Evolutionary conservation across 2,329 filamentous ascomycete species (phyloP).

Genomic region (Camptophora hylomeconis): DNA sequence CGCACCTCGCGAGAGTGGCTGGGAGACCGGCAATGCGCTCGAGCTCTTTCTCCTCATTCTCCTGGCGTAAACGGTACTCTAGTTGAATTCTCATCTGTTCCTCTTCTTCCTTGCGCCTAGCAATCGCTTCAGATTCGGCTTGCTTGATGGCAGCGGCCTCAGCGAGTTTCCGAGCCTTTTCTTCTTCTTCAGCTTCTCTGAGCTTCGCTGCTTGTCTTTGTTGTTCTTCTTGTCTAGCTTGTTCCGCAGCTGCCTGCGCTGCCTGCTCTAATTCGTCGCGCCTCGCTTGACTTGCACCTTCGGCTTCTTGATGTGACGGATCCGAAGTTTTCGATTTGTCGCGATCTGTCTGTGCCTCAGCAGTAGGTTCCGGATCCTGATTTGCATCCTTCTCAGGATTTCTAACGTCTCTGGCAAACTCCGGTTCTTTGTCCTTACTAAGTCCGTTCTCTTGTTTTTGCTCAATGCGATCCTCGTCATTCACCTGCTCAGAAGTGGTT

Average conservation of each 20-base stretch:
- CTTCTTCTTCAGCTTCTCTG: constrained; percentile 27
- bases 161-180: constrained; percentile 13
- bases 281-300: constrained; percentile 7
- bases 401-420: too few relatives aligned
- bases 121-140: constrained; percentile 27
- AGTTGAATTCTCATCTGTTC: constrained; percentile 22
- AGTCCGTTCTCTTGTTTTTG: too few relatives aligned
- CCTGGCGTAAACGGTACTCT: constrained; percentile 26
- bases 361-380: constrained; percentile 4
- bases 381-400: too few relatives aligned
- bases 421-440: too few relatives aligned
- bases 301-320: constrained; percentile 5
- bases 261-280: constrained; percentile 10
- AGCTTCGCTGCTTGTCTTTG: constrained; percentile 18
- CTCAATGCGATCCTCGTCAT: too few relatives aligned
- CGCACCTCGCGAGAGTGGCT: constrained; percentile 30
- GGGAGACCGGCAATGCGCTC: constrained; percentile 34
- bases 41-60: constrained; percentile 32
- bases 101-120: constrained; percentile 32
- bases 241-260: constrained; percentile 6
- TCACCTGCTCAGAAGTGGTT: too few relatives aligned
- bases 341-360: constrained; percentile 8
- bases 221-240: constrained; percentile 10
- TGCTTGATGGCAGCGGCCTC: constrained; percentile 24
- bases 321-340: too few relatives aligned